Conservation (phyloP, 2,329 filamentous ascomycete species). For the Cadophora sp. region DNA sequence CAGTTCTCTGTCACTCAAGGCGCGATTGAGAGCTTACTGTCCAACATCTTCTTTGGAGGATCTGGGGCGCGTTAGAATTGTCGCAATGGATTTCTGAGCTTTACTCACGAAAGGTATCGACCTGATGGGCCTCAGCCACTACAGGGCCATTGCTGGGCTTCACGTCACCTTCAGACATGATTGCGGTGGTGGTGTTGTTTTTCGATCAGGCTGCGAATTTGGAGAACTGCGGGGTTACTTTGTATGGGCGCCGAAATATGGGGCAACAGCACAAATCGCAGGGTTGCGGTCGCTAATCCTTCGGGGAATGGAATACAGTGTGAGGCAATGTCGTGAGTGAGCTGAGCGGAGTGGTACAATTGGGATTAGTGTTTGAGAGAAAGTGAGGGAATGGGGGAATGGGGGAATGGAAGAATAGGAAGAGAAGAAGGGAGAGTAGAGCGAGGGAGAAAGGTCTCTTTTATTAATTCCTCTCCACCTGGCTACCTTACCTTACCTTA, state of each 20-base stretch:
- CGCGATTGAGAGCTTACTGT: slow-evolving; percentile 57
- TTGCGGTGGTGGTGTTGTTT: slow-evolving; percentile 24
- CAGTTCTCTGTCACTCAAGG: slow-evolving; percentile 28
- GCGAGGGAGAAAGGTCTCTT: slow-evolving; percentile 9
- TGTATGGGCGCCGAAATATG: slow-evolving; percentile 11
- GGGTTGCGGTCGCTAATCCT: slow-evolving; percentile 18
- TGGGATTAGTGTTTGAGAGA: background rate
- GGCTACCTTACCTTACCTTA: background rate
- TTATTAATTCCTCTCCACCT: slow-evolving; percentile 3
- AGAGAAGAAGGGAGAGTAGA: slow-evolving; percentile 8
- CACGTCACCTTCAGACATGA: slow-evolving; percentile 53
- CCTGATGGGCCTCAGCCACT: slow-evolving; percentile 77
- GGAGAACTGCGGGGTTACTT: slow-evolving; percentile 21
- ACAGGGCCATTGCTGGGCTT: slow-evolving; percentile 58
- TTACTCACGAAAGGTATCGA: slow-evolving; percentile 73
- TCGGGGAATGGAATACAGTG: background rate
- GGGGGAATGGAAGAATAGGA: no score
- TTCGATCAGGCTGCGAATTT: background rate
- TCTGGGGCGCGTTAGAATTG: slow-evolving; percentile 50
- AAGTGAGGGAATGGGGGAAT: background rate
- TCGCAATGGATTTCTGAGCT: slow-evolving; percentile 8
- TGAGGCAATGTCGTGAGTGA: background rate
- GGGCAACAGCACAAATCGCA: slow-evolving; percentile 11
- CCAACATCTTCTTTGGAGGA: slow-evolving; percentile 70
- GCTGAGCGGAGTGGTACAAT: background rate